Evolutionary conservation across 2,329 filamentous ascomycete species (phyloP).

Genomic region (Sarocladium kiliense): DNA sequence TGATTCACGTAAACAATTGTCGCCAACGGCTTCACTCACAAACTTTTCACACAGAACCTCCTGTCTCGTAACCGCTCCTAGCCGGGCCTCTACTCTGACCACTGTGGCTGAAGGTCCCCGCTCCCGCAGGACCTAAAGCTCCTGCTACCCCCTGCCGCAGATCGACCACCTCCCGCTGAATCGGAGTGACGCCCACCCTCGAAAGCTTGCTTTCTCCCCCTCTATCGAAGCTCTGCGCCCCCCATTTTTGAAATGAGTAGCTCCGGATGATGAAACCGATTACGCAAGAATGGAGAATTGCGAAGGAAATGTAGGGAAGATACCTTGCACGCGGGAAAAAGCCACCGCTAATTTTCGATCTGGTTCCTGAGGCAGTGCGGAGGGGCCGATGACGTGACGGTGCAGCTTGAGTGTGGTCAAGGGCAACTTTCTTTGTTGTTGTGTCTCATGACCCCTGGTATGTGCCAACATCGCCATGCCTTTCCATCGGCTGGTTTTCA

Average conservation of each 20-base stretch:
- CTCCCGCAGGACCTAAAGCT: constrained; percentile 6
- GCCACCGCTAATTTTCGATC: background rate
- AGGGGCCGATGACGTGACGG: background rate
- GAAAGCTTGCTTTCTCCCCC: constrained; percentile 4
- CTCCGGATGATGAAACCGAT: background rate
- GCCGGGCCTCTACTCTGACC: background rate
- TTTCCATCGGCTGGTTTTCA: no score
- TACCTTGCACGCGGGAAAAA: background rate
- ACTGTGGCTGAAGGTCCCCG: constrained; percentile 6
- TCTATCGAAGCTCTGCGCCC: background rate
- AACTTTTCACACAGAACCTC: no score
- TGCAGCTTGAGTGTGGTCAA: no score
- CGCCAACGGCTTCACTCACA: no score
- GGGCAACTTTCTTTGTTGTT: no score
- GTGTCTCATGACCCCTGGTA: background rate
- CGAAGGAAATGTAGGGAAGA: background rate
- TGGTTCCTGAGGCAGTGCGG: constrained; percentile 1
- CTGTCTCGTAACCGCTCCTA: background rate
- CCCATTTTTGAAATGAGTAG: background rate
- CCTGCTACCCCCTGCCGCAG: constrained; percentile 6
- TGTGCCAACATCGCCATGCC: background rate
- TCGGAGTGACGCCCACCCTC: background rate
- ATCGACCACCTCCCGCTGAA: constrained; percentile 3
- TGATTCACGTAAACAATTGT: no score
- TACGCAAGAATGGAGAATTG: constrained; percentile 4